phyloP scores from a whole-genome alignment of 129 eudicot genomes.

The Pulicaria dysenterica region DNA sequence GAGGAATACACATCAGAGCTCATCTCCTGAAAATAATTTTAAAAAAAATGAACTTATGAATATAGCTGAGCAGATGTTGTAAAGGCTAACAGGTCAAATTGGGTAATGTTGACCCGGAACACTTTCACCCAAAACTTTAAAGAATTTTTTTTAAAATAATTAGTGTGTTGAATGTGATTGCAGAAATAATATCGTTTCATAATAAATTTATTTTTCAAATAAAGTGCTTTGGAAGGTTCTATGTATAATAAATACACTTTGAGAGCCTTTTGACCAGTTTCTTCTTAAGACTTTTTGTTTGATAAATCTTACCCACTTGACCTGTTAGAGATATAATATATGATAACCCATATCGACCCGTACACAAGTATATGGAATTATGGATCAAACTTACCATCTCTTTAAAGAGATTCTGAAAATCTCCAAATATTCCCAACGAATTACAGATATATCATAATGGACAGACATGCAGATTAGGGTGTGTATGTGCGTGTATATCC shows the following conservation, averaged over 20 bases:
- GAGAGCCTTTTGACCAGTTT: background rate
- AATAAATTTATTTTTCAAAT: background rate
- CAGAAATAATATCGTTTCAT: background rate
- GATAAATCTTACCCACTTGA: background rate
- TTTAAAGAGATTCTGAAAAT: background rate
- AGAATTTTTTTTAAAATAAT: background rate
- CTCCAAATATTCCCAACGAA: background rate
- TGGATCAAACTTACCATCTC: too few species aligned
- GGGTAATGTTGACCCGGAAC: background rate
- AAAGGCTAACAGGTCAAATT: too few species aligned
- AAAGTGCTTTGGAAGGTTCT: background rate
- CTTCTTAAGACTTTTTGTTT: background rate
- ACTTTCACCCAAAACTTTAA: background rate
- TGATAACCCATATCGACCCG: background rate
- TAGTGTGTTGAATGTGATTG: background rate
- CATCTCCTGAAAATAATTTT: constrained; percentile 58
- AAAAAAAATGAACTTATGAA: background rate
- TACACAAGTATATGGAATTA: background rate
- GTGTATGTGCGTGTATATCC: too few species aligned
- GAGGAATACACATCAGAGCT: constrained; percentile 56
- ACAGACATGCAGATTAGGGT: too few species aligned
- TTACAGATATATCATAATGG: background rate
- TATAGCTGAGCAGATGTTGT: background rate
- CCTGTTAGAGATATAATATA: background rate
- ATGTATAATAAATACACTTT: background rate